A percentile compares a stretch with the other conserved stretches of the same genome.
Conservation (phyloP, 1,284 basidiomycete genomes). For the Meripilus lineatus region DNA sequence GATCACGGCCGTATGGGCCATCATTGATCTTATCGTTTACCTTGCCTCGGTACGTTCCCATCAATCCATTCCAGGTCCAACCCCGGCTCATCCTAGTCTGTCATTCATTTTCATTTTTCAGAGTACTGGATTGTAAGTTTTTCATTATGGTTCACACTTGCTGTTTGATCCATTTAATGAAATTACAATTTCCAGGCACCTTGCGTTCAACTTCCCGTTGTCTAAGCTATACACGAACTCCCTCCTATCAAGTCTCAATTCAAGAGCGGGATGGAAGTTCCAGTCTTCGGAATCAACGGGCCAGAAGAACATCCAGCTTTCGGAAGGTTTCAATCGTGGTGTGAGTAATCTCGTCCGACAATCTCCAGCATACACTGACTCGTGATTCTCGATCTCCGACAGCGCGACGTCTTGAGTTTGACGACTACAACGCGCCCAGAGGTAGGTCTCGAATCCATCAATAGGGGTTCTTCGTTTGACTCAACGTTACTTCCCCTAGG, state of each 20-base stretch:
- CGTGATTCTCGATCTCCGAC: too few species aligned
- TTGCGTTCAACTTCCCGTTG: constrained; percentile 28
- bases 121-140: background rate
- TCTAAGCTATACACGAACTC: constrained; percentile 31
- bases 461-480: constrained; percentile 14
- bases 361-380: too few species aligned
- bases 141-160: constrained; percentile 11
- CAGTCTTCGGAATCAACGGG: constrained; percentile 14
- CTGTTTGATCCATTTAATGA: constrained; percentile 16
- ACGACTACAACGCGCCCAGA: background rate
- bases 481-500: too few species aligned
- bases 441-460: background rate
- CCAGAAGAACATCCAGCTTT: constrained; percentile 8
- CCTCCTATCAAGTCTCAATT: constrained; percentile 30
- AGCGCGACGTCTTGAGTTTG: background rate
- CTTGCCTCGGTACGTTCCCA: too few species aligned
- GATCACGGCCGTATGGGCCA: too few species aligned
- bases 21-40: too few species aligned
- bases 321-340: constrained; percentile 1
- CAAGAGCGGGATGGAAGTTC: constrained; percentile 26
- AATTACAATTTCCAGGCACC: constrained; percentile 14
- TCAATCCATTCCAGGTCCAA: too few species aligned
- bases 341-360: too few species aligned
- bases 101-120: constrained; percentile 1
- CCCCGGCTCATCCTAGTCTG: too few species aligned